phyloP scores from a whole-genome alignment of 2,329 filamentous ascomycete species.

The Coniochaeta sp. region DNA sequence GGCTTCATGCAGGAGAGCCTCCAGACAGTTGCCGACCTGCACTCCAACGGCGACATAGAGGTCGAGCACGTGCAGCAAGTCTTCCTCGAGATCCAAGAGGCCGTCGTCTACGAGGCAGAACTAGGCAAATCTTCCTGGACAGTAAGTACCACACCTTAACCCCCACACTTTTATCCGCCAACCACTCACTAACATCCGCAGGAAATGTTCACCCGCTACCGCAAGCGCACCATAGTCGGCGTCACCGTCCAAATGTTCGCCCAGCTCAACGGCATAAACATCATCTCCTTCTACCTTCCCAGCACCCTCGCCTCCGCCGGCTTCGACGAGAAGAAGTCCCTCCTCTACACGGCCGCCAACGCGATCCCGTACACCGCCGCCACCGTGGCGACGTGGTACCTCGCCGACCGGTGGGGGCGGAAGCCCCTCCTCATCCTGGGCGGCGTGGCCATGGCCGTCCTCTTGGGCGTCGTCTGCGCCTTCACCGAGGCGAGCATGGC shows the following conservation, averaged over 20 bases:
- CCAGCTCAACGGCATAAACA: slow-evolving; percentile 32
- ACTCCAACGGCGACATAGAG: slow-evolving; percentile 37
- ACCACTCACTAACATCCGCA: slow-evolving; percentile 4
- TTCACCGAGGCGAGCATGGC: slow-evolving; percentile 36
- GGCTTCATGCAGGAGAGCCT: not conserved
- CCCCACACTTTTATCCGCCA: slow-evolving; percentile 22
- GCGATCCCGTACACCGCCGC: slow-evolving; percentile 35
- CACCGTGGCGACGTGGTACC: slow-evolving; percentile 56
- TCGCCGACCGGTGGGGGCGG: slow-evolving; percentile 62
- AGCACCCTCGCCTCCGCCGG: slow-evolving; percentile 26
- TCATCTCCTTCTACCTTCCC: slow-evolving; percentile 34
- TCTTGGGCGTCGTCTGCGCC: slow-evolving; percentile 57
- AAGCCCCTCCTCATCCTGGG: slow-evolving; percentile 61
- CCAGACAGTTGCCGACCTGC: slow-evolving; percentile 38
- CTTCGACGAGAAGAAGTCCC: slow-evolving; percentile 26
- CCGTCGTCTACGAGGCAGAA: slow-evolving; percentile 40
- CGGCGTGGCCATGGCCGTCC: slow-evolving; percentile 60
- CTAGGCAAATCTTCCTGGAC: slow-evolving; percentile 9
- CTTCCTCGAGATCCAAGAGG: slow-evolving; percentile 46
- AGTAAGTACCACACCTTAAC: not conserved
- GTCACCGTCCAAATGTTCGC: slow-evolving; percentile 33
- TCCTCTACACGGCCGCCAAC: slow-evolving; percentile 32
- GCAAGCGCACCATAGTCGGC: slow-evolving; percentile 31
- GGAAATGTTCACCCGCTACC: slow-evolving; percentile 34
- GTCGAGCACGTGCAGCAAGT: slow-evolving; percentile 36